Evolutionary conservation across 2,329 filamentous ascomycete genomes (phyloP).

Genomic region (Colletotrichum lupini): DNA sequence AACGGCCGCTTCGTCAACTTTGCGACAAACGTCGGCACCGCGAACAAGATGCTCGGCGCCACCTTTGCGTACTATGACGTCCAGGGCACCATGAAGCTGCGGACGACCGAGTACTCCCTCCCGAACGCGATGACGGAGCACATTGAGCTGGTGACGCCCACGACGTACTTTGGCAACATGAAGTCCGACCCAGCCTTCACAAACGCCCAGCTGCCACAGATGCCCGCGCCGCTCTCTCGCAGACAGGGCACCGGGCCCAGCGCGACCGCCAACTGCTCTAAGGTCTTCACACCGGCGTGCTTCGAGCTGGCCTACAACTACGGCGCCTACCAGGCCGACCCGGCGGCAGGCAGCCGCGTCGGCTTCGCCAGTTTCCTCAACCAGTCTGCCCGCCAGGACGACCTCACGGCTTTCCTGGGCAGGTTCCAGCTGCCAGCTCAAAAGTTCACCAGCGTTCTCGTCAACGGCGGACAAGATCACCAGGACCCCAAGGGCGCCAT

Average conservation of each 20-base stretch:
- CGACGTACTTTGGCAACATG: constrained; percentile 56
- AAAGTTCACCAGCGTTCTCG: constrained; percentile 53
- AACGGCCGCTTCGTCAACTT: constrained; percentile 45
- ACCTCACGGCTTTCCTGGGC: constrained; percentile 51
- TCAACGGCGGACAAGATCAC: constrained; percentile 53
- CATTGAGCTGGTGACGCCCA: constrained; percentile 58
- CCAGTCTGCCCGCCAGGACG: constrained; percentile 58
- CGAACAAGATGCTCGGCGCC: constrained; percentile 53
- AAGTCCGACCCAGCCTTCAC: constrained; percentile 27
- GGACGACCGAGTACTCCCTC: constrained; percentile 42
- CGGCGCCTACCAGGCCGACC: constrained; percentile 55
- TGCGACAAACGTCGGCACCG: constrained; percentile 46
- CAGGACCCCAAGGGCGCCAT: constrained; percentile 45
- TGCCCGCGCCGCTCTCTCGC: constrained; percentile 1
- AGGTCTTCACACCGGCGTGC: constrained; percentile 57
- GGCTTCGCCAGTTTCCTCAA: constrained; percentile 64
- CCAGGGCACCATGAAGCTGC: constrained; percentile 48
- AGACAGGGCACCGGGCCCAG: constrained; percentile 34
- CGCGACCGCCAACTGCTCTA: constrained; percentile 41
- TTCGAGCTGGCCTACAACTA: constrained; percentile 61
- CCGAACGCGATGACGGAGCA: constrained; percentile 47
- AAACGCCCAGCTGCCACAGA: constrained; percentile 6
- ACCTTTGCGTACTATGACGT: constrained; percentile 54
- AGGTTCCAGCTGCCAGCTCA: constrained; percentile 53
- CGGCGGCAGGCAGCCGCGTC: constrained; percentile 57